Evolutionary conservation across 768 basidiomycete species (phyloP), one percentile per base, ranked within the genome.

Genomic region (Ephemerocybe angulata): DNA sequence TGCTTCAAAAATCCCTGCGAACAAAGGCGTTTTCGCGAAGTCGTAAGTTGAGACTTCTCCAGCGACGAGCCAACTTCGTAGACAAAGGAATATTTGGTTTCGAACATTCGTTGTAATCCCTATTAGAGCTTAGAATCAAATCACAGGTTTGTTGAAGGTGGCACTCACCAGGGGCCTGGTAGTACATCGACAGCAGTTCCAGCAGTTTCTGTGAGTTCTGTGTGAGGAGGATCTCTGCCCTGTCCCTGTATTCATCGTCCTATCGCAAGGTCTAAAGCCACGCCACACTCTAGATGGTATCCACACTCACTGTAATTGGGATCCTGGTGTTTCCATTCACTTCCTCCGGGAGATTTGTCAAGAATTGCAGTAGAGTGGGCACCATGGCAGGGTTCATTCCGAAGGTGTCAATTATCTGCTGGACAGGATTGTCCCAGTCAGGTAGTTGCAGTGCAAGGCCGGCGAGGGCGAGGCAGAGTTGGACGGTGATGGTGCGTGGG

Each of bases 301-400:
- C 15, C n/a, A 17, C 35, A 79, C 93, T 64, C 62, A 96, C 95
- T 48, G 90, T 88, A 38, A 97, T 72, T 0, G 93, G 92, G 61
- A 98, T 92, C 73, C 82, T 88, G 11, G 86, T 82, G 69, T 98
- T 98, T 46, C 80, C 79, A 50, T 77, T 79, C 38, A 92, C 66
- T 72, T 98, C 97, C 70, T 98, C 95, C 6, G 96, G 95, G 28
- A 98, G 78, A 22, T 94, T 73, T 2, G 90, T 90, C 65, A 99
- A 68, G 70, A 98, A 98, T 66, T 95, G 88, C 54, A 99, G 70
- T 58, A 99, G 70, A 4, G 85, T 83, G 0, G 87, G 86, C 3
- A 98, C 97, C 19, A 86, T 93, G 7, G 75, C 77, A 7, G 93
- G 90, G 69, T 90, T 88, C 60, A 80, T 80, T 41, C 95, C 97